phyloP scores from a whole-genome alignment of 768 basidiomycete genomes.

The Amyloporia xantha region DNA sequence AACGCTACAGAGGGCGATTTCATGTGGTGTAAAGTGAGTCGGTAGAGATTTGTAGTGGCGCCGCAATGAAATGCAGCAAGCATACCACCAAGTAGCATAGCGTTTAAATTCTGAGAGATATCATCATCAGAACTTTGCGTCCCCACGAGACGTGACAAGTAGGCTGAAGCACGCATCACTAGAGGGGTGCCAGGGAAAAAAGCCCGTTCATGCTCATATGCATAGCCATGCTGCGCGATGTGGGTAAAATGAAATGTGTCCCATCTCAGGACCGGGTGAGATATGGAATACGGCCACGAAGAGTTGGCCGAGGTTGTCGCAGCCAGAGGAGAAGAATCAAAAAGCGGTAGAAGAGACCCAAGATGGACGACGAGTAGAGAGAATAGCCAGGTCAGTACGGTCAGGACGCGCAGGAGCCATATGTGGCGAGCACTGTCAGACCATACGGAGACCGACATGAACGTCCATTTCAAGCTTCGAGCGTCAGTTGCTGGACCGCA shows the following conservation, averaged over 20 bases:
- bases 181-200: slow-evolving; percentile 70
- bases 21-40: slow-evolving; percentile 53
- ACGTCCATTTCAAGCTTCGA: no score
- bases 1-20: slow-evolving; percentile 51
- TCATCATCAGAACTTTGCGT: neutral
- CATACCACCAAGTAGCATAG: slow-evolving; percentile 29
- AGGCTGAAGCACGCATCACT: slow-evolving; percentile 34
- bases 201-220: slow-evolving; percentile 80
- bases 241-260: slow-evolving; percentile 77
- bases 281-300: neutral
- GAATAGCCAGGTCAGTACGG: neutral
- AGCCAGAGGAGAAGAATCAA: slow-evolving; percentile 20
- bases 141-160: neutral
- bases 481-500: no score
- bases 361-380: neutral
- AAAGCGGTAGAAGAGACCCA: slow-evolving; percentile 11
- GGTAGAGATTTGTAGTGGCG: slow-evolving; percentile 42
- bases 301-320: neutral
- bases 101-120: neutral
- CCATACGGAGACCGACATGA: no score
- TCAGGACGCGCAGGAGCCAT: neutral
- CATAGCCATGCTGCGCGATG: slow-evolving; percentile 53
- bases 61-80: slow-evolving; percentile 30
- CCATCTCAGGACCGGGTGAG: slow-evolving; percentile 62
- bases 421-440: no score